These are phyloP conservation scores for Lepidopterella palustris DNA, from an alignment of 495 filamentous ascomycete genomes.

Conservation along the genomic window DNA sequence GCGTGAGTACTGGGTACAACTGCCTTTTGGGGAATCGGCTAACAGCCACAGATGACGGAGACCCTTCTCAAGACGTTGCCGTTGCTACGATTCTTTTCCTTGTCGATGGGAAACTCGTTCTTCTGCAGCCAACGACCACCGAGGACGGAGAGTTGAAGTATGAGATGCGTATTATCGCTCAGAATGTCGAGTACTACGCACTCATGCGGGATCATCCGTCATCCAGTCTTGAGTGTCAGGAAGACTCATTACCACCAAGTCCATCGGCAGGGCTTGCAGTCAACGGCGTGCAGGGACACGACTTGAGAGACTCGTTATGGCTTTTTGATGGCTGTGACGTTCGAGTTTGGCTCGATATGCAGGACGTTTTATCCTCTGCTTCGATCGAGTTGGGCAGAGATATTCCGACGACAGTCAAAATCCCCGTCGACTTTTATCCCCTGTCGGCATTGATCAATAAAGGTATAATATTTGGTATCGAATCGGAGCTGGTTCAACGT, in stretches of 20 bases:
- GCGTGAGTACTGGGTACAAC: slow-evolving; percentile 41
- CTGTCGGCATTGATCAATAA: slow-evolving; percentile 78
- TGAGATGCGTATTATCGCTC: slow-evolving; percentile 93
- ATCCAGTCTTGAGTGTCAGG: slow-evolving; percentile 30
- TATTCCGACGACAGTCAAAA: slow-evolving; percentile 56
- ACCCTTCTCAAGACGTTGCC: slow-evolving; percentile 94
- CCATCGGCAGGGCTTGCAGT: slow-evolving; percentile 46
- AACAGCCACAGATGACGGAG: slow-evolving; percentile 59
- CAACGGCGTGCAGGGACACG: slow-evolving; percentile 44
- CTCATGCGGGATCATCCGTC: slow-evolving; percentile 78
- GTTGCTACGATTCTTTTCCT: slow-evolving; percentile 88
- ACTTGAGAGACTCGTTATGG: slow-evolving; percentile 84
- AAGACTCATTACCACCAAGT: slow-evolving; percentile 45
- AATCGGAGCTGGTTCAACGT: slow-evolving; percentile 85
- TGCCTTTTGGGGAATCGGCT: neutral
- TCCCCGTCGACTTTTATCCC: slow-evolving; percentile 84
- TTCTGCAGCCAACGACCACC: slow-evolving; percentile 76
- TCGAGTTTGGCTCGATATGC: slow-evolving; percentile 82
- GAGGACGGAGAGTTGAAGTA: slow-evolving; percentile 81
- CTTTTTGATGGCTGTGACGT: slow-evolving; percentile 81
- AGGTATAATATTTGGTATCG: slow-evolving; percentile 82
- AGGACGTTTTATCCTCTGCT: slow-evolving; percentile 68
- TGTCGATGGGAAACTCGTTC: slow-evolving; percentile 90
- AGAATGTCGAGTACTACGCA: slow-evolving; percentile 91
- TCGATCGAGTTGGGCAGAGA: slow-evolving; percentile 54